Base-by-base conservation (phyloP, 1,139 yeast genomes). In the Hyphopichia fennica region DNA sequence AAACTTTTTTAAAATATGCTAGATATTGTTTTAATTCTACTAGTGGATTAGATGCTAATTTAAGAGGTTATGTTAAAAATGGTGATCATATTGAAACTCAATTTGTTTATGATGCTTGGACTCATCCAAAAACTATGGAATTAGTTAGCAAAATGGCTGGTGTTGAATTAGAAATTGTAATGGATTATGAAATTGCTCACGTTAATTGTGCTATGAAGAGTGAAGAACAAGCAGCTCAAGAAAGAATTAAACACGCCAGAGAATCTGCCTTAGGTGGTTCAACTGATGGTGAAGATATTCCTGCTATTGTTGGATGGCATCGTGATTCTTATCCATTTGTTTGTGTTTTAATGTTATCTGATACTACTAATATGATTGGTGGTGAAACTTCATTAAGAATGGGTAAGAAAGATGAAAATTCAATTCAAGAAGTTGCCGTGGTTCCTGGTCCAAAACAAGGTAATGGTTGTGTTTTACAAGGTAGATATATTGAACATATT, bases 291-390 rank as follows among this genome's bases (percentile, higher is more conserved):
- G 60, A 57, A 7, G 70, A 72, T 25, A 65, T 75, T 38, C 79
- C 79, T 17, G 81, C 79, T 34, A 67, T 77, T 38, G 81, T 77
- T 23, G 76, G 77, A 20, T 80, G 84, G 85, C 84, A 80, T 61
- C 57, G 65, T 42, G 85, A 80, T 56, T 72, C 81, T 30, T 79
- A 77, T 43, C 84, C 84, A 10, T 77, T 77, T 57, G 84, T 80
- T n/a, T 79, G 84, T 59, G 84, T 80, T 16, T 63, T 80, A 41
- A 80, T 80, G 85, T 56, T 80, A 33, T 72, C 80, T 34, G 83
- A 79, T 52, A 79, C 84, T 14, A 50, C 74, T 9, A 59, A 65
- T 32, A 79, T 80, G 84, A 62, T 74, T 56, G 84, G 84, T 16
- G 84, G 84, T 37, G 84, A 79, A 53, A 80, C 85, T 3, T 67